Evolutionary conservation across 1,284 basidiomycete genomes (phyloP).

Genomic region (Ganoderma sinense): DNA sequence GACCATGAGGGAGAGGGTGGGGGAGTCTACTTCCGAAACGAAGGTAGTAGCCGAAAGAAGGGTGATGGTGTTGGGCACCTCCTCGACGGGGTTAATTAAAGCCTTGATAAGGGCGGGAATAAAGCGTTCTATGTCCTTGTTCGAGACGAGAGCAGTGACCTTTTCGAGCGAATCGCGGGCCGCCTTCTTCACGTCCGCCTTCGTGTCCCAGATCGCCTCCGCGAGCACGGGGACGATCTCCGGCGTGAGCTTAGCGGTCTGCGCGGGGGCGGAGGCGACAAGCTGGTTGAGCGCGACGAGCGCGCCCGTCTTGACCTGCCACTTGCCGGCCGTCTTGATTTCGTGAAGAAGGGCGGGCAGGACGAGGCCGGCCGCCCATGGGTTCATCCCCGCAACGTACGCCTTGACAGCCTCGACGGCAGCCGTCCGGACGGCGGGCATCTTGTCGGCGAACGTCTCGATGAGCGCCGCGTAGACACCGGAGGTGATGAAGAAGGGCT

Average conservation of each 20-base stretch:
- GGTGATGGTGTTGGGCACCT: slow-evolving; percentile 95
- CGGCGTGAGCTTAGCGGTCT: slow-evolving; percentile 93
- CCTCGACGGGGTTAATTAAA: slow-evolving; percentile 98
- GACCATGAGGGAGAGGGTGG: slow-evolving; percentile 99
- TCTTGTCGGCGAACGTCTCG: slow-evolving; percentile 94
- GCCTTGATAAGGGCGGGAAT: slow-evolving; percentile 98
- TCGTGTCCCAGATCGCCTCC: slow-evolving; percentile 99
- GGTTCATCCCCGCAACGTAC: slow-evolving; percentile 87
- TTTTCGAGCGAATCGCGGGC: slow-evolving; percentile 95
- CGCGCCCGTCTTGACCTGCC: slow-evolving; percentile 97
- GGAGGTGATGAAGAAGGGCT: slow-evolving; percentile 88
- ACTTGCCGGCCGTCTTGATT: slow-evolving; percentile 97
- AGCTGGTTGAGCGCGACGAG: slow-evolving; percentile 91
- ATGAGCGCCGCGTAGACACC: slow-evolving; percentile 88
- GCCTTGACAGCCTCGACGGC: slow-evolving; percentile 87
- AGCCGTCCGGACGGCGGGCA: slow-evolving; percentile 84
- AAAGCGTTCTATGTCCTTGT: slow-evolving; percentile 99
- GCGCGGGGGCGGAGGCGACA: slow-evolving; percentile 83
- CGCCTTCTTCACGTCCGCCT: slow-evolving; percentile 99
- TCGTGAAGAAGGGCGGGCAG: slow-evolving; percentile 93
- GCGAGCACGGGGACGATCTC: slow-evolving; percentile 96
- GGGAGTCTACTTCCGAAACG: slow-evolving; percentile 99
- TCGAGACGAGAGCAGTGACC: slow-evolving; percentile 93
- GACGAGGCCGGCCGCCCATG: slow-evolving; percentile 88
- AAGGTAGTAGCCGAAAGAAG: slow-evolving; percentile 99